phyloP scores from a whole-genome alignment of 2,329 filamentous ascomycete genomes.

The Paecilomyces formosus region DNA sequence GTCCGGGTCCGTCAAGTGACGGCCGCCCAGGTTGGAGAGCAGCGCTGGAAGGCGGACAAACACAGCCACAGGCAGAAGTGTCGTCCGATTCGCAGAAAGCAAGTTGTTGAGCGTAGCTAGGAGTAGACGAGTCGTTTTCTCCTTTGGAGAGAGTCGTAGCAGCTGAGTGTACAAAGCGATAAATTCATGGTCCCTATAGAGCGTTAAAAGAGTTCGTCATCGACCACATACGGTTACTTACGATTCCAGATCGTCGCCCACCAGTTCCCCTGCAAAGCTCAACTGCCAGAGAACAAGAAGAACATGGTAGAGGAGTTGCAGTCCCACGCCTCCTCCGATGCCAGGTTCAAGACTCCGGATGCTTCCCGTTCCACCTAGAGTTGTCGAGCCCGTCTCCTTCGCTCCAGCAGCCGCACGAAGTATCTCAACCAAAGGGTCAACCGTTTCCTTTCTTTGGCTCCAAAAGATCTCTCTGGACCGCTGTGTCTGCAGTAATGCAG shows the following conservation, averaged over 20 bases:
- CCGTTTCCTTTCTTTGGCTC: constrained; percentile 78
- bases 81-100: constrained; percentile 62
- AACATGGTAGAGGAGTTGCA: constrained; percentile 91
- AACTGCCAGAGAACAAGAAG: constrained; percentile 93
- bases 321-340: constrained; percentile 67
- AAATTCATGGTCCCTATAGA: constrained; percentile 76
- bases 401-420: constrained; percentile 67
- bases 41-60: constrained; percentile 70
- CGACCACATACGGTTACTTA: constrained; percentile 40
- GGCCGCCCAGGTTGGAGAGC: constrained; percentile 49
- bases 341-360: constrained; percentile 58
- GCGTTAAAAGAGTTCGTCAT: constrained; percentile 1
- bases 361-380: constrained; percentile 49
- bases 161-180: constrained; percentile 88
- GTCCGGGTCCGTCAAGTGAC: constrained; percentile 43
- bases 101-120: constrained; percentile 87
- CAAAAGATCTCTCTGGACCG: constrained; percentile 78
- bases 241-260: constrained; percentile 79
- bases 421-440: constrained; percentile 75
- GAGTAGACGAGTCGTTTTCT: constrained; percentile 90
- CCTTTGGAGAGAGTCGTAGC: constrained; percentile 85
- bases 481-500: constrained; percentile 68
- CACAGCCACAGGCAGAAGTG: constrained; percentile 71
- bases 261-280: constrained; percentile 69
- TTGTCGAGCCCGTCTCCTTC: constrained; percentile 58